These are phyloP conservation scores for Penicillium frequentans DNA, from an alignment of 2,329 filamentous ascomycete genomes.

Conservation along the genomic window DNA sequence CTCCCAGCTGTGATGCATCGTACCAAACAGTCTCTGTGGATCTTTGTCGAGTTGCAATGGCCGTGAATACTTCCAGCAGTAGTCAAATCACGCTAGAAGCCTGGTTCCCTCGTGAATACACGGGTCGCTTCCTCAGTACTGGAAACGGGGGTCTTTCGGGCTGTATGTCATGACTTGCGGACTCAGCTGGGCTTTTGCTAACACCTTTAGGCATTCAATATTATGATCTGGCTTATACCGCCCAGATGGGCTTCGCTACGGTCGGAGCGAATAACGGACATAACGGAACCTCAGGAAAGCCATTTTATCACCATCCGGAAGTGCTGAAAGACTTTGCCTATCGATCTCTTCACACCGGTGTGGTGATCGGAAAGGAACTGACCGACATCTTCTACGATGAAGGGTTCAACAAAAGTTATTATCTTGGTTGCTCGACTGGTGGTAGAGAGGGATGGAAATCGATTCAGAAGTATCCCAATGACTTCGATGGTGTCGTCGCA, in stretches of 20 bases:
- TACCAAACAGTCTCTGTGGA: slow-evolving; percentile 38
- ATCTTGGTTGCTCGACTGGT: slow-evolving; percentile 50
- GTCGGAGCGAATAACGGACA: slow-evolving; percentile 54
- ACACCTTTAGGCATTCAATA: slow-evolving; percentile 44
- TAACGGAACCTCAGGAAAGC: slow-evolving; percentile 47
- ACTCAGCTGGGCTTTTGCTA: not conserved
- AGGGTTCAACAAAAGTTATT: slow-evolving; percentile 48
- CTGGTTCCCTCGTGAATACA: slow-evolving; percentile 51
- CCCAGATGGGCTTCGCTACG: slow-evolving; percentile 44
- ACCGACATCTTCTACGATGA: slow-evolving; percentile 41
- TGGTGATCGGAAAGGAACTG: slow-evolving; percentile 43
- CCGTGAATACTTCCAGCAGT: slow-evolving; percentile 42
- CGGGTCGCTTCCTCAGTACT: slow-evolving; percentile 48
- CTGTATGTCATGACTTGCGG: slow-evolving; percentile 34
- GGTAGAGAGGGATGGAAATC: slow-evolving; percentile 51
- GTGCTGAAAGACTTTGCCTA: slow-evolving; percentile 52
- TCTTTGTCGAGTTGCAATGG: slow-evolving; percentile 45
- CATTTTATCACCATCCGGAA: slow-evolving; percentile 49
- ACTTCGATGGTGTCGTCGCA: slow-evolving; percentile 51
- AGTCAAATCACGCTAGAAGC: slow-evolving; percentile 50
- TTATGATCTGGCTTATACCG: slow-evolving; percentile 45
- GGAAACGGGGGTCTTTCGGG: slow-evolving; percentile 53
- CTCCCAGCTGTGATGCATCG: slow-evolving; percentile 33
- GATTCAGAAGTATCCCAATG: slow-evolving; percentile 46
- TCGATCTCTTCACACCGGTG: slow-evolving; percentile 44